Conservation (phyloP, 306 rosid species). For the Sechiopsis laciniata region DNA sequence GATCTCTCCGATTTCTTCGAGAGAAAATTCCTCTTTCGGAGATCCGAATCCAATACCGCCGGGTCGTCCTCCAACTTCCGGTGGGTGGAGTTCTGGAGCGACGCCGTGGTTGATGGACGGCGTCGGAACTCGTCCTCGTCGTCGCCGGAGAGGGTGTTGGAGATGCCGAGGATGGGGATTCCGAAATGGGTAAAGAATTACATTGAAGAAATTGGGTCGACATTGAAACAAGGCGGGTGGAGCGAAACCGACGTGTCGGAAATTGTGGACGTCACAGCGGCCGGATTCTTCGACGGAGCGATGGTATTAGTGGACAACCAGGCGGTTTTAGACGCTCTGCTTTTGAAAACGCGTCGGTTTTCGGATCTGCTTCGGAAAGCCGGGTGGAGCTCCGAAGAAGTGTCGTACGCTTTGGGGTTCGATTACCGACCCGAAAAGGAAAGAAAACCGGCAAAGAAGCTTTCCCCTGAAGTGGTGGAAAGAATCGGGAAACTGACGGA, state of each 20-base stretch:
- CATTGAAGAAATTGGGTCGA: slow-evolving; percentile 69
- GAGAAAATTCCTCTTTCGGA: slow-evolving; percentile 56
- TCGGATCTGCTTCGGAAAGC: slow-evolving; percentile 83
- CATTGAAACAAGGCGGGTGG: slow-evolving; percentile 79
- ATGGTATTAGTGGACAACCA: slow-evolving; percentile 78
- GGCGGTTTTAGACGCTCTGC: slow-evolving; percentile 73
- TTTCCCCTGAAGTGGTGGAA: slow-evolving; percentile 67
- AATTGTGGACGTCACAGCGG: slow-evolving; percentile 65
- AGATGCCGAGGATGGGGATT: slow-evolving; percentile 38
- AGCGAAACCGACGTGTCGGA: slow-evolving; percentile 71
- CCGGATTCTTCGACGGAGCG: slow-evolving; percentile 74
- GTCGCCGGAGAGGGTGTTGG: slow-evolving; percentile 70
- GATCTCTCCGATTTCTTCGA: slow-evolving; percentile 96
- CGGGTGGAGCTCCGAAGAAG: slow-evolving; percentile 99
- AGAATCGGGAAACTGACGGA: slow-evolving; percentile 79
- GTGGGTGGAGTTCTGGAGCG: slow-evolving; percentile 99
- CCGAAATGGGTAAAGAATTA: slow-evolving; percentile 86
- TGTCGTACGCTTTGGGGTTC: slow-evolving; percentile 77
- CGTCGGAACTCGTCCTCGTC: slow-evolving; percentile 52
- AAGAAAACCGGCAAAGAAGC: slow-evolving; percentile 66
- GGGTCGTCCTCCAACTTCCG: slow-evolving; percentile 19
- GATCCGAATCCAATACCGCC: slow-evolving; percentile 31
- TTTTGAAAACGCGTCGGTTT: slow-evolving; percentile 62
- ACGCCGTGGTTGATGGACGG: slow-evolving; percentile 74
- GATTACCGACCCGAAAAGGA: slow-evolving; percentile 89